A percentile compares a stretch with the other conserved stretches of the same genome.
Conservation (phyloP, 2,329 filamentous ascomycete species). For the Cercospora beticola region DNA sequence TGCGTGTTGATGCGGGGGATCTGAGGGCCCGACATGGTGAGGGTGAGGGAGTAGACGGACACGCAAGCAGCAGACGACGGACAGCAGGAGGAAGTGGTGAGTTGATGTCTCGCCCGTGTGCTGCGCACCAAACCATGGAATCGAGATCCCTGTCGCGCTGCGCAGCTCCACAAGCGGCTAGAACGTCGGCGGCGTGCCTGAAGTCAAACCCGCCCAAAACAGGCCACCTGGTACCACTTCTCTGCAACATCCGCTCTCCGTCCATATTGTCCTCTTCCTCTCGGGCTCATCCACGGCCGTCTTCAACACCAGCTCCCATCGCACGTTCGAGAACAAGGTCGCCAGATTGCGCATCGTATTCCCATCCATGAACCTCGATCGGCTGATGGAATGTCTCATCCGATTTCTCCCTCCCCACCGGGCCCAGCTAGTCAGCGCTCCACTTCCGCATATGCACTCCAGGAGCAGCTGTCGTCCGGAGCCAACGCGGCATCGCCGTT, state of each 20-base stretch:
- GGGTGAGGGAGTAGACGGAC: not conserved
- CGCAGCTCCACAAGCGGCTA: not conserved
- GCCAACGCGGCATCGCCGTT: not conserved
- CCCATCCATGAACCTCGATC: not conserved
- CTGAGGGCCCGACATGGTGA: constrained; percentile 32
- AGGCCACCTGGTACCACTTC: not conserved
- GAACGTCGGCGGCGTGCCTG: not conserved
- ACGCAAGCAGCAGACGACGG: constrained; percentile 6
- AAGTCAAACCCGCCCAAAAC: not conserved
- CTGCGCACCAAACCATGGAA: not conserved
- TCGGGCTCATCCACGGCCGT: not conserved
- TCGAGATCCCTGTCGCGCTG: not conserved
- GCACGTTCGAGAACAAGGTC: not conserved
- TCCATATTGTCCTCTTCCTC: not conserved
- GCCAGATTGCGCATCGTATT: not conserved
- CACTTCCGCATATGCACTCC: constrained; percentile 3
- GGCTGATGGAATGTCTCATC: constrained; percentile 1
- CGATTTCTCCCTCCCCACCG: not conserved
- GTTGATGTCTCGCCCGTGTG: not conserved
- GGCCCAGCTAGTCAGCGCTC: not conserved
- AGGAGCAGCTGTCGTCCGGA: not conserved
- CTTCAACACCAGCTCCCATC: not conserved
- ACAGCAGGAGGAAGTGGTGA: not conserved
- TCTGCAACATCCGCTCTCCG: not conserved
- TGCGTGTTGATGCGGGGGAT: constrained; percentile 35